Evolutionary conservation across 2,329 filamentous ascomycete genomes (phyloP), one percentile per base, ranked within the genome.

Genomic region (Coniella lustricola): DNA sequence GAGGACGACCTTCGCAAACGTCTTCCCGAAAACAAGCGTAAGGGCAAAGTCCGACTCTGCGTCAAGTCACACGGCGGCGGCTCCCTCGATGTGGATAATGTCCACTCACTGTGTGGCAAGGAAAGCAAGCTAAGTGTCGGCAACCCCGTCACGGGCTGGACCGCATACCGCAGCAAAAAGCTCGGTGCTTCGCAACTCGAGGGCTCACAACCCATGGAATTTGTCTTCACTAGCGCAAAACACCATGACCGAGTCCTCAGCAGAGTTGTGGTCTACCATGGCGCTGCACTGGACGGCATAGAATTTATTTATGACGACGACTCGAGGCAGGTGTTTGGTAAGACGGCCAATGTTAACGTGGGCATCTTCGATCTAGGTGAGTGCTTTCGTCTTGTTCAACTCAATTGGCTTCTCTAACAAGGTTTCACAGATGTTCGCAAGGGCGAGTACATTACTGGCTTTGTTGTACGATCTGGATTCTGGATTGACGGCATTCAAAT

Each of bases 271-370:
- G 74, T 95, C 13, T 94, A 90, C 60, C 84, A 89, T 58, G 89
- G 87, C 2, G 71, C 74, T 50, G 84, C 84, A 3, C 62, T 97
- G 12, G 85, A 95, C 62, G 93, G 93, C 0, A 66, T 98, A 17
- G 91, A 97, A 64, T 97, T 98, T 65, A 75, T 87, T 51, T 97
- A 95, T 61, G 91, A 97, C 60, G 90, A 97, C 64, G 77, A 79
- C 14, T 85, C 87, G 1, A 85, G 75, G 47, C 89, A 96, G 62
- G 65, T 96, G 3, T 94, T 98, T 70, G 93, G 93, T 35, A 90
- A 88, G 60, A 75, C 77, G 47, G 85, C 84, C 7, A 84, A 84
- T 54, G 68, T 76, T 20, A 81, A 81, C 3, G 84, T 84, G 1
- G 82, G 85, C 59, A 77, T 82, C 39, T 95, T 95, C 67, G 76